Evolutionary conservation across 176 grass and related monocot genomes (phyloP).

Genomic region (Leersia perrieri): DNA sequence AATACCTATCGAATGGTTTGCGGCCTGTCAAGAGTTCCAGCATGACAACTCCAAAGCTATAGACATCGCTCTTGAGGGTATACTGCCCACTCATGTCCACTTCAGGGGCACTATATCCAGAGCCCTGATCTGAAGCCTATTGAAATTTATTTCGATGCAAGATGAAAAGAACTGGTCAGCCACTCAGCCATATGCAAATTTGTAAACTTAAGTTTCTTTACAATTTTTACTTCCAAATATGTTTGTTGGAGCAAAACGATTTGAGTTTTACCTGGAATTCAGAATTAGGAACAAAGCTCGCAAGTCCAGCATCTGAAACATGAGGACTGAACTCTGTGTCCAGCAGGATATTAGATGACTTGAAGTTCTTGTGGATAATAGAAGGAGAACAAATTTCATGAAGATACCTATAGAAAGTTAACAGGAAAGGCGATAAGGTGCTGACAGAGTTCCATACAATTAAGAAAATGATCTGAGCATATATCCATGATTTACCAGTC

Average conservation of each 20-base stretch:
- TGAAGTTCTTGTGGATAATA: constrained; percentile 86
- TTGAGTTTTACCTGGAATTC: constrained; percentile 70
- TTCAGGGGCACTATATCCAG: constrained; percentile 73
- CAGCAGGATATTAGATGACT: constrained; percentile 87
- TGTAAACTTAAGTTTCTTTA: constrained; percentile 5
- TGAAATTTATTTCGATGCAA: constrained; percentile 29
- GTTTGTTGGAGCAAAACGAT: constrained; percentile 5
- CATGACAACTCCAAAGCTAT: constrained; percentile 91
- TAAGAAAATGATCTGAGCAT: not conserved
- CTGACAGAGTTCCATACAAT: not conserved
- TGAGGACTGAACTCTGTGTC: constrained; percentile 72
- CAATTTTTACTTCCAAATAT: constrained; percentile 1
- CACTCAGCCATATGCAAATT: not conserved
- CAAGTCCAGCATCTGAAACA: constrained; percentile 76
- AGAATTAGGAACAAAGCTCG: constrained; percentile 56
- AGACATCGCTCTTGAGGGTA: constrained; percentile 90
- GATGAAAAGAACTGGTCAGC: constrained; percentile 1
- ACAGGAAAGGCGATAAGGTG: constrained; percentile 10
- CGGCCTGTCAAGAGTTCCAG: constrained; percentile 83
- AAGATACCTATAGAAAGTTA: constrained; percentile 51
- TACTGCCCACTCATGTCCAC: constrained; percentile 72
- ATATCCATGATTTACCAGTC: not conserved
- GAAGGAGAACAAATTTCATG: constrained; percentile 92
- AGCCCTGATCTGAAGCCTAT: constrained; percentile 63
- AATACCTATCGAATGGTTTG: constrained; percentile 82